Evolutionary conservation across 192 early-diverging fungal species (phyloP), one percentile per base, ranked within the genome.

Genomic region (Rhizophagus sp.): DNA sequence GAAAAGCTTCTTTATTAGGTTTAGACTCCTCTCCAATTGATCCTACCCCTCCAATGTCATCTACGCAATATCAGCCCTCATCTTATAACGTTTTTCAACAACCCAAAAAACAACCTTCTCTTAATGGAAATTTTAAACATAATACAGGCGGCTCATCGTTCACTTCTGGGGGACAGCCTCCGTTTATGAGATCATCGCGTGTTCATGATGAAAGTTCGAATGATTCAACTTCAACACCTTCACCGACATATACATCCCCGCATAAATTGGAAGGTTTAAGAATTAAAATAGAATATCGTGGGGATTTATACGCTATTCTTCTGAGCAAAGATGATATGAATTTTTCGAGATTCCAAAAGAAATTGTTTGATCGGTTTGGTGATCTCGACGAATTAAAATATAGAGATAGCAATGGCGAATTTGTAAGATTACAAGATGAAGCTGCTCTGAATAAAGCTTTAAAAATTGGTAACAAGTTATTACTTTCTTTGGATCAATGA

Each of bases 241-340:
- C 24, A 33, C 50, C 1, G 47, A 73, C 44, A 61, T 25, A 65
- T 63, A 67, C 71, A 27, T 50, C 71, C 9, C 13, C 30, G 2
- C 12, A 17, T 44, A 75, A 77, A 47, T 79, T 75, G 27, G 80
- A 82, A 62, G 73, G 77, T 66, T 90, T 95, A 66, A 95, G 93
- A 81, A 86, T 93, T 52, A 95, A 95, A 84, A 89, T 95, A 71
- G 88, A 86, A 62, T 87, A 89, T 79, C 84, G 87, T 57, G 91
- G 88, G 36, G 93, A 95, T 73, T 90, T 93, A 79, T 89, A 92
- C 79, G 93, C 93, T 8, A 90, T 95, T 73, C 89, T 90, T 76
- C 84, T 95, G 75, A 88, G 91, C 0, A 85, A 88, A 4, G 83
- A 87, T 70, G 83, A 89, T 81, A 89, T 88, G 52, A 57, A 57